phyloP scores from a whole-genome alignment of 2,329 filamentous ascomycete genomes.

The Fusarium caatingaense region DNA sequence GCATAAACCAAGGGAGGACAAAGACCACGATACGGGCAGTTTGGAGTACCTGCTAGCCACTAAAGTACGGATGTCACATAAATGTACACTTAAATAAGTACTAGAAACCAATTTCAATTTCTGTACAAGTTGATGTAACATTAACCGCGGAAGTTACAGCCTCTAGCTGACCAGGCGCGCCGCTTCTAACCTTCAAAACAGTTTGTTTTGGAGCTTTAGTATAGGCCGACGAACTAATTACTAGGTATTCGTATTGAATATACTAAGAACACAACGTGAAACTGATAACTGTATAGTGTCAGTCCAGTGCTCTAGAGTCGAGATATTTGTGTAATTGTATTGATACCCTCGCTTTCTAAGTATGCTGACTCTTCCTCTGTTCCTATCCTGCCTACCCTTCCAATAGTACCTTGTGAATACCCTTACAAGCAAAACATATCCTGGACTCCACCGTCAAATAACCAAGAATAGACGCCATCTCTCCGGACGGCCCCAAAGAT shows the following conservation, averaged over 20 bases:
- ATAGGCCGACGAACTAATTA: not conserved
- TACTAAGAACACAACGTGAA: not conserved
- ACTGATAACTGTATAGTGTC: not conserved
- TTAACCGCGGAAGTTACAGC: not conserved
- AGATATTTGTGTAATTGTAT: not conserved
- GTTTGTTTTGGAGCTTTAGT: not conserved
- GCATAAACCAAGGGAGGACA: not conserved
- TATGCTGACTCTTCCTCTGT: not conserved
- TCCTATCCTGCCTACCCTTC: not conserved
- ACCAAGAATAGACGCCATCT: constrained; percentile 18
- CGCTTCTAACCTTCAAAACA: not conserved
- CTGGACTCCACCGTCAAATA: not conserved
- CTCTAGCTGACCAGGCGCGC: not conserved
- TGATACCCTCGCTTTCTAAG: not conserved
- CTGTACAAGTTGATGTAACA: not conserved
- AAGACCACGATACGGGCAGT: not conserved
- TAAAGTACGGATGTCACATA: too few relatives aligned
- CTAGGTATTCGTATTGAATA: not conserved
- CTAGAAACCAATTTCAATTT: not conserved
- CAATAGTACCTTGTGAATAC: not conserved
- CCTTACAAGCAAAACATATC: constrained; percentile 1
- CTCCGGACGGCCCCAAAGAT: constrained; percentile 17
- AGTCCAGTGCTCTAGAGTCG: not conserved
- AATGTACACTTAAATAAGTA: not conserved
- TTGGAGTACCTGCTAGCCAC: too few relatives aligned